Percentiles rank a stretch among this genome's conserved stretches.
These are phyloP conservation scores for Xylariaceae sp. DNA, from an alignment of 2,329 filamentous ascomycete genomes.

Conservation along the genomic window DNA sequence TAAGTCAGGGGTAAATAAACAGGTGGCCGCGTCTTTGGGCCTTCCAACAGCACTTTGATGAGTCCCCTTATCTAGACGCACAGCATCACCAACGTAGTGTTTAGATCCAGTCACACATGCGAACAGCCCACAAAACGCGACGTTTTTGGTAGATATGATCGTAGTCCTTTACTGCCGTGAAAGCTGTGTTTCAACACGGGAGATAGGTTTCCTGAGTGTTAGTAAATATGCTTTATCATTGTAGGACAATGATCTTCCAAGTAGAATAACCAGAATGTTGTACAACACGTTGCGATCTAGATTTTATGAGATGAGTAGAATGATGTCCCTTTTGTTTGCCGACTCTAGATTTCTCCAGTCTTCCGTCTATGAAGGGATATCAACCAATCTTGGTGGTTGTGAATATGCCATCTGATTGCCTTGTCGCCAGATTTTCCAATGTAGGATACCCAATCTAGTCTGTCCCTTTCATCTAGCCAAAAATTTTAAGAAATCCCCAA, in stretches of 20 bases:
- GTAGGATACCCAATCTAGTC: slow-evolving; percentile 15
- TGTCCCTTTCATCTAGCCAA: slow-evolving; percentile 58
- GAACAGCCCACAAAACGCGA: too few species aligned
- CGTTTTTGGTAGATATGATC: too few species aligned
- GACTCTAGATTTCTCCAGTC: slow-evolving; percentile 16
- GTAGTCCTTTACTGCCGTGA: too few species aligned
- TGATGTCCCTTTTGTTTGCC: slow-evolving; percentile 8
- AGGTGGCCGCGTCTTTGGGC: slow-evolving; percentile 17
- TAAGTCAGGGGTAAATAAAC: slow-evolving; percentile 25
- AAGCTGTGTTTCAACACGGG: too few species aligned
- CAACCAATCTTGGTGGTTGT: slow-evolving; percentile 3
- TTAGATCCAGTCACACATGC: too few species aligned
- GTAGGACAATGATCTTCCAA: slow-evolving; percentile 4
- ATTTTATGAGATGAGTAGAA: slow-evolving; percentile 12
- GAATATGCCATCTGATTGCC: slow-evolving; percentile 2
- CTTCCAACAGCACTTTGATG: slow-evolving; percentile 1
- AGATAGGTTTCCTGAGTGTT: too few species aligned
- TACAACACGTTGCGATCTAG: slow-evolving; percentile 7
- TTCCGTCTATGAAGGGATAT: slow-evolving; percentile 9
- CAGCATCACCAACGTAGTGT: too few species aligned
- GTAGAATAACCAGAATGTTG: slow-evolving; percentile 2
- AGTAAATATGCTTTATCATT: too few species aligned
- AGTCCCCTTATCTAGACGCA: slow-evolving; percentile 18
- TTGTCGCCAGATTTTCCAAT: slow-evolving; percentile 3
- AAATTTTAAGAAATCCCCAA: slow-evolving; percentile 86